phyloP scores from a whole-genome alignment of 2,329 filamentous ascomycete genomes.

The Parastagonospora nodorum region DNA sequence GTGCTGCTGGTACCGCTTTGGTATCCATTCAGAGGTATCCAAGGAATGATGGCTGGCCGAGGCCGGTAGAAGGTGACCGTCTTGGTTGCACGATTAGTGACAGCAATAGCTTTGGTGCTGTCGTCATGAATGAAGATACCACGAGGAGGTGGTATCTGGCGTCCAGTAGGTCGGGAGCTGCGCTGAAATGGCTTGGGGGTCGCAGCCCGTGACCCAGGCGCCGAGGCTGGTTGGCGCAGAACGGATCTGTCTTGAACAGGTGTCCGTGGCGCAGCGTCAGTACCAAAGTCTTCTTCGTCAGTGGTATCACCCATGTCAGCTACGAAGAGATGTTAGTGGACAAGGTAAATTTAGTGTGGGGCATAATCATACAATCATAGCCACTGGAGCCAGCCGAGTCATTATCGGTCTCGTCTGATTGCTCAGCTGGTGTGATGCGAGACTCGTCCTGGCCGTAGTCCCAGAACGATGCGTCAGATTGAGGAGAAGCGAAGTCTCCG shows the following conservation, averaged over 20 bases:
- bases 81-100: slow-evolving; percentile 49
- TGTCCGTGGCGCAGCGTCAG: slow-evolving; percentile 54
- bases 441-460: slow-evolving; percentile 61
- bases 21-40: slow-evolving; percentile 34
- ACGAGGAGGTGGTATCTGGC: slow-evolving; percentile 37
- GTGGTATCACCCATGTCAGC: slow-evolving; percentile 66
- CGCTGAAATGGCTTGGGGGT: slow-evolving; percentile 47
- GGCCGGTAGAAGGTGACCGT: slow-evolving; percentile 50
- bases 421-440: slow-evolving; percentile 36
- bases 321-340: slow-evolving; percentile 54
- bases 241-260: slow-evolving; percentile 49
- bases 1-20: slow-evolving; percentile 48
- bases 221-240: slow-evolving; percentile 56
- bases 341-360: slow-evolving; percentile 19
- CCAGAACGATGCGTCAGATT: slow-evolving; percentile 62
- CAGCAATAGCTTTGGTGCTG: slow-evolving; percentile 46
- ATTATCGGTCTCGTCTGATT: slow-evolving; percentile 39
- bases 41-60: slow-evolving; percentile 31
- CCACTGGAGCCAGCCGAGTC: slow-evolving; percentile 59
- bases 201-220: slow-evolving; percentile 45
- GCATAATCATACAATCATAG: slow-evolving; percentile 61
- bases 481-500: slow-evolving; percentile 54
- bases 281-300: slow-evolving; percentile 53
- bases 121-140: slow-evolving; percentile 46
- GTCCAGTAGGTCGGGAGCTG: slow-evolving; percentile 30